Conservation (phyloP, 371 early-diverging fungal species). For the Batrachochytrium dendrobatidis region DNA sequence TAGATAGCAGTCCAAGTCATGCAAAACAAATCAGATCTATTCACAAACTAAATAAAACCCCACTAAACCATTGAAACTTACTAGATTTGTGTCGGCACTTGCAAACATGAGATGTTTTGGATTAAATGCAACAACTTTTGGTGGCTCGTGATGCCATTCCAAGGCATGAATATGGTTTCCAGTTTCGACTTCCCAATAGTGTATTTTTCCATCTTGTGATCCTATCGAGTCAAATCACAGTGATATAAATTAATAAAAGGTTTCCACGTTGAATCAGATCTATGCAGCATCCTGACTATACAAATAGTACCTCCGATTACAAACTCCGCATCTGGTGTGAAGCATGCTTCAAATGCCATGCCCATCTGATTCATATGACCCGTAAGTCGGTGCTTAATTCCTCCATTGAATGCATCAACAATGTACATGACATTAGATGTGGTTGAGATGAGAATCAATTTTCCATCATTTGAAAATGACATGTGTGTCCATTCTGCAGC, state of each 20-base stretch:
- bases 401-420: constrained; percentile 61
- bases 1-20: background rate
- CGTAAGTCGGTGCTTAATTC: constrained; percentile 40
- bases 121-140: constrained; percentile 58
- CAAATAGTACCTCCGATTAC: too few species aligned
- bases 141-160: constrained; percentile 41
- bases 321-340: constrained; percentile 72
- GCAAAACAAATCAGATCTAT: background rate
- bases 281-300: background rate
- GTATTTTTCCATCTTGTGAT: constrained; percentile 55
- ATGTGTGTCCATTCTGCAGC: constrained; percentile 21
- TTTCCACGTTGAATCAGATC: background rate
- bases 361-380: constrained; percentile 39
- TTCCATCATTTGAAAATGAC: constrained; percentile 69
- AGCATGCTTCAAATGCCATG: constrained; percentile 39
- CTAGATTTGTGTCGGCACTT: constrained; percentile 27
- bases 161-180: constrained; percentile 32
- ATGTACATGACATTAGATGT: constrained; percentile 54
- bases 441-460: constrained; percentile 64
- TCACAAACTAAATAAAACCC: background rate
- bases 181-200: constrained; percentile 57
- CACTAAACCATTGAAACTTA: constrained; percentile 9
- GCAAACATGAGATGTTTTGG: constrained; percentile 65
- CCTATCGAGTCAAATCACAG: constrained; percentile 28
- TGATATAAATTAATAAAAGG: too few species aligned